Evolutionary conservation across 768 basidiomycete genomes (phyloP).

Genomic region (Boletus patriciae): DNA sequence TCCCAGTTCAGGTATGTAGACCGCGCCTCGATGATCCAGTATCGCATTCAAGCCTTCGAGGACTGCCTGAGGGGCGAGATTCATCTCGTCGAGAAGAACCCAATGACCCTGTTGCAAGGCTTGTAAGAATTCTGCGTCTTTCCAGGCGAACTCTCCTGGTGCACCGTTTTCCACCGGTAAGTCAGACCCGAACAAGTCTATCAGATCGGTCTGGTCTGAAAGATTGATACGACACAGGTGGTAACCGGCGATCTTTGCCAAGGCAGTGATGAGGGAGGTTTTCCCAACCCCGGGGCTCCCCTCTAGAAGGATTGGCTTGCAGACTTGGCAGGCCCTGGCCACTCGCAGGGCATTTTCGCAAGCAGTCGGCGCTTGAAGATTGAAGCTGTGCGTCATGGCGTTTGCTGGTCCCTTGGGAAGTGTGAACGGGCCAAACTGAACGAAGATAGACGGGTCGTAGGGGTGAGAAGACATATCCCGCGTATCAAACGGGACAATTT

Average conservation of each 20-base stretch:
- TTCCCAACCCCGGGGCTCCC: slow-evolving; percentile 99
- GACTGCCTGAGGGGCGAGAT: slow-evolving; percentile 93
- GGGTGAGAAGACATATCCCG: slow-evolving; percentile 25
- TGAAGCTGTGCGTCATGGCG: slow-evolving; percentile 53
- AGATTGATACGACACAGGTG: slow-evolving; percentile 90
- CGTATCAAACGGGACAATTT: slow-evolving; percentile 50
- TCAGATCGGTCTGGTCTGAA: slow-evolving; percentile 96
- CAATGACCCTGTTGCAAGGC: slow-evolving; percentile 95
- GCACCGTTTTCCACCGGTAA: slow-evolving; percentile 89
- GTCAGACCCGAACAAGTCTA: slow-evolving; percentile 95
- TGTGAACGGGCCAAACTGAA: slow-evolving; percentile 74
- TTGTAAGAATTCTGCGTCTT: slow-evolving; percentile 91
- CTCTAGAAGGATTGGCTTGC: slow-evolving; percentile 91
- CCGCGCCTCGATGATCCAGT: slow-evolving; percentile 91
- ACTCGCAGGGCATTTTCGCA: slow-evolving; percentile 85
- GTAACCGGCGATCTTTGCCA: slow-evolving; percentile 79
- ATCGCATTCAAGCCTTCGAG: slow-evolving; percentile 96
- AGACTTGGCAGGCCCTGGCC: slow-evolving; percentile 82
- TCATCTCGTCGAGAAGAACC: slow-evolving; percentile 99
- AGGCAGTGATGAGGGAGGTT: slow-evolving; percentile 86
- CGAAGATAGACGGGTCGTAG: slow-evolving; percentile 35
- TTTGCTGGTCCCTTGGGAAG: slow-evolving; percentile 57
- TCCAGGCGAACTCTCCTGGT: slow-evolving; percentile 95
- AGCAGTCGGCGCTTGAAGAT: slow-evolving; percentile 86
- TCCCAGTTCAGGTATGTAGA: slow-evolving; percentile 93